Evolutionary conservation across 371 early-diverging fungal species (phyloP), one percentile per base, ranked within the genome.

Genomic region (Blastocladiella emersonii): DNA sequence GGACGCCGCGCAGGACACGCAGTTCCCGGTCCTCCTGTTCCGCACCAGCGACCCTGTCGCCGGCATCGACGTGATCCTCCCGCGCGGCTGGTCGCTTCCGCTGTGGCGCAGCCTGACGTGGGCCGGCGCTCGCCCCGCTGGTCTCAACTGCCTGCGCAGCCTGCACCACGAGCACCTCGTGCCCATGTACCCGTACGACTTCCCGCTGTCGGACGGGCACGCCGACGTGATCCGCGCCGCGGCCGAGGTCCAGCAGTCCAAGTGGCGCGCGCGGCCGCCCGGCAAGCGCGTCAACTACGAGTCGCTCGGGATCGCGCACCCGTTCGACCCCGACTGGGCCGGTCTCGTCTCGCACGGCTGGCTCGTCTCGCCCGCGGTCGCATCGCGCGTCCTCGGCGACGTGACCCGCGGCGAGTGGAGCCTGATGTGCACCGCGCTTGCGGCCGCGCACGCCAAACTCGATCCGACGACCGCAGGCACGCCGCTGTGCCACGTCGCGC

Each of bases 41-140:
- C 91, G 21, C 27, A 19, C 27, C 15, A 17, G 15, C 13, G n/a
- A 17, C 25, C 61, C 17, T 1, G 32, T 0, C 25, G 72, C 78
- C 59, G 95, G 95, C 0, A 92, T 93, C 93, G 86, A 88, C 19
- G 34, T 95, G 12, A 70, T 94, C 36, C 64, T 91, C 6, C 93
- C 94, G 19, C 71, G 74, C n/a, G 89, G 87, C 0, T 92, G 85
- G 80, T 92, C 83, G 1, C 83, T 86, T 73, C 70, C 84, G 0
- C 84, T 96, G 64, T 95, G 94, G 95, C 85, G 88, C 70, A 80
- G 88, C 13, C 72, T 96, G 15, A 74, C 86, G 12, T 95, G 89
- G 78, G 92, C 91, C 0, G 97, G 95, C 19, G 91, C 88, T 1
- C 81, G 91, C 6, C 25, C 27, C 23, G 30, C 36, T 63, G 92